phyloP scores from a whole-genome alignment of 2,329 filamentous ascomycete genomes.

The Golovinomyces cichoracearum region DNA sequence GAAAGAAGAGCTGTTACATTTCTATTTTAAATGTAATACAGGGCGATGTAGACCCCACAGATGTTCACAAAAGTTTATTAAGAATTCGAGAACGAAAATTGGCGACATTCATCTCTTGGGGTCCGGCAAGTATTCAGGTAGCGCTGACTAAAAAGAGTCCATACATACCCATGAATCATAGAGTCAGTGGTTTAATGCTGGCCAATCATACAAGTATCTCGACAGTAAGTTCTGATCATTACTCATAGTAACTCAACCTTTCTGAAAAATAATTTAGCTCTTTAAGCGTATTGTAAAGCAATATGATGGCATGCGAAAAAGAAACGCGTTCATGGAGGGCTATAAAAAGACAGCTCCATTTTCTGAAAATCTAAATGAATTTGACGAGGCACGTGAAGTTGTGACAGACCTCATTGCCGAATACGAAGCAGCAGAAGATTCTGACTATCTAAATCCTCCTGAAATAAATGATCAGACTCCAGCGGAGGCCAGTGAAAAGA shows the following conservation, averaged over 20 bases:
- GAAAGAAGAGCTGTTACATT: slow-evolving; percentile 97
- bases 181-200: slow-evolving; percentile 88
- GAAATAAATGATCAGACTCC: slow-evolving; percentile 4
- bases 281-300: slow-evolving; percentile 85
- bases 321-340: slow-evolving; percentile 83
- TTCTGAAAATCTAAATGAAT: slow-evolving; percentile 71
- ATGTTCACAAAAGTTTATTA: slow-evolving; percentile 92
- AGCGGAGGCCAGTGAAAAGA: neutral
- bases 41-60: slow-evolving; percentile 90
- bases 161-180: slow-evolving; percentile 78
- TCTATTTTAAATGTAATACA: slow-evolving; percentile 98
- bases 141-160: slow-evolving; percentile 90
- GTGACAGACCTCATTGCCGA: slow-evolving; percentile 76
- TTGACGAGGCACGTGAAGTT: slow-evolving; percentile 80
- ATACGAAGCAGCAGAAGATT: slow-evolving; percentile 83
- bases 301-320: slow-evolving; percentile 83
- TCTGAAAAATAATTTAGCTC: slow-evolving; percentile 22
- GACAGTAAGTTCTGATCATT: slow-evolving; percentile 28
- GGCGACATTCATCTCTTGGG: slow-evolving; percentile 95
- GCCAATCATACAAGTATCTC: slow-evolving; percentile 96
- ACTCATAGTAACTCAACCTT: neutral
- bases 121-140: slow-evolving; percentile 89
- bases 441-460: slow-evolving; percentile 58
- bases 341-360: slow-evolving; percentile 95
- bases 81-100: slow-evolving; percentile 83